A percentile compares a stretch with the other conserved stretches of the same genome.
Evolutionary conservation across 2,329 filamentous ascomycete genomes (phyloP).

Genomic region (Ascochyta rabiei): DNA sequence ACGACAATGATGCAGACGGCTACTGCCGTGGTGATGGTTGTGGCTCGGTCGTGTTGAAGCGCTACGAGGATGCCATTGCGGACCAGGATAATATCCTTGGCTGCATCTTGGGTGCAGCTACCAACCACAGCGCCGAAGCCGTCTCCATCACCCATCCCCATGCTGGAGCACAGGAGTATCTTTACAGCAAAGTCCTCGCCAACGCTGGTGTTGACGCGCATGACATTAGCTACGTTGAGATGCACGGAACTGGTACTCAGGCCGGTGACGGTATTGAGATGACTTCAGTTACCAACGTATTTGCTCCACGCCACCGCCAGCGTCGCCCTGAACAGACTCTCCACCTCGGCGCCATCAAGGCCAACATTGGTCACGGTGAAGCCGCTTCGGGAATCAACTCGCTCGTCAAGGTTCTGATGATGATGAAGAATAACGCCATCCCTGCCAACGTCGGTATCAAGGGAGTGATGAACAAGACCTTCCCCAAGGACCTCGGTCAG

Average conservation of each 20-base stretch:
- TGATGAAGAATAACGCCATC: slow-evolving; percentile 61
- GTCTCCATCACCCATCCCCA: slow-evolving; percentile 86
- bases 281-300: slow-evolving; percentile 72
- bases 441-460: slow-evolving; percentile 63
- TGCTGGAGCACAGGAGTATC: slow-evolving; percentile 72
- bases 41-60: slow-evolving; percentile 77
- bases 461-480: slow-evolving; percentile 61
- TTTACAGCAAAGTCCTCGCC: slow-evolving; percentile 73
- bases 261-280: slow-evolving; percentile 85
- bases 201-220: slow-evolving; percentile 76
- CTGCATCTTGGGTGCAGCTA: slow-evolving; percentile 74
- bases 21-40: slow-evolving; percentile 82
- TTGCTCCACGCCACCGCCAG: slow-evolving; percentile 61
- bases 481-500: slow-evolving; percentile 59
- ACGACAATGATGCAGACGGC: slow-evolving; percentile 79
- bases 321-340: slow-evolving; percentile 57
- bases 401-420: slow-evolving; percentile 59
- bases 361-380: slow-evolving; percentile 62
- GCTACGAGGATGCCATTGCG: slow-evolving; percentile 75
- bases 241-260: slow-evolving; percentile 89
- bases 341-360: slow-evolving; percentile 61
- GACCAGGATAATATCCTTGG: slow-evolving; percentile 77
- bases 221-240: slow-evolving; percentile 83
- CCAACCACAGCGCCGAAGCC: slow-evolving; percentile 82
- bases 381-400: slow-evolving; percentile 62